A percentile compares a stretch with the other conserved stretches of the same genome.
Evolutionary conservation across 192 early-diverging fungal species (phyloP).

Genomic region (Podila minutissima): DNA sequence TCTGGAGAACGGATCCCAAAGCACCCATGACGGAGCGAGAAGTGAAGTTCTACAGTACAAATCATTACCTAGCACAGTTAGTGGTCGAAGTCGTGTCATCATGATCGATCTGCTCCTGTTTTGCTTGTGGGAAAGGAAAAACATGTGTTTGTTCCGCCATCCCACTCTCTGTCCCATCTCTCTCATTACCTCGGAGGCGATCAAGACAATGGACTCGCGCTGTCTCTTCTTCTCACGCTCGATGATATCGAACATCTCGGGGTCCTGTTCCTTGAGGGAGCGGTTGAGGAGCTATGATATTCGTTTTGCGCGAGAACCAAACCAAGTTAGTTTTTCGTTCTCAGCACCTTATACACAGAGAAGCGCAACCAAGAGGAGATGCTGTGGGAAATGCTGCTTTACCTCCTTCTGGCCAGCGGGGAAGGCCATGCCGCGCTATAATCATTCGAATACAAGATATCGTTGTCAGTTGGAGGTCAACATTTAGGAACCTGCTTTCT

Average conservation of each 20-base stretch:
- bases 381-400: neutral
- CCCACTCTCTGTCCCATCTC: too few relatives aligned
- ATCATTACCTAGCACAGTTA: neutral
- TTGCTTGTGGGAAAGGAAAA: too few relatives aligned
- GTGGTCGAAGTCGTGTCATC: neutral
- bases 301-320: neutral
- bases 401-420: constrained; percentile 65
- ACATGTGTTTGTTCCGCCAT: too few relatives aligned
- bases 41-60: constrained; percentile 87
- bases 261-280: constrained; percentile 79
- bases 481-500: neutral
- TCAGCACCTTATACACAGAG: neutral
- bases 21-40: constrained; percentile 95
- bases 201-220: constrained; percentile 90
- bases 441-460: neutral
- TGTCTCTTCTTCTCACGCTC: constrained; percentile 96
- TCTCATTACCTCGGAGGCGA: constrained; percentile 87
- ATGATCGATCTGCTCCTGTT: too few relatives aligned
- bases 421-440: constrained; percentile 60
- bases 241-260: constrained; percentile 94
- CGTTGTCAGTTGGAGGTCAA: neutral
- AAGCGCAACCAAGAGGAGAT: neutral
- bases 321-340: neutral
- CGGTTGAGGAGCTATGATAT: constrained; percentile 73
- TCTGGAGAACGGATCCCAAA: constrained; percentile 97